Base-by-base conservation (phyloP, 2,329 filamentous ascomycete species). In the Epichloe baconii region DNA sequence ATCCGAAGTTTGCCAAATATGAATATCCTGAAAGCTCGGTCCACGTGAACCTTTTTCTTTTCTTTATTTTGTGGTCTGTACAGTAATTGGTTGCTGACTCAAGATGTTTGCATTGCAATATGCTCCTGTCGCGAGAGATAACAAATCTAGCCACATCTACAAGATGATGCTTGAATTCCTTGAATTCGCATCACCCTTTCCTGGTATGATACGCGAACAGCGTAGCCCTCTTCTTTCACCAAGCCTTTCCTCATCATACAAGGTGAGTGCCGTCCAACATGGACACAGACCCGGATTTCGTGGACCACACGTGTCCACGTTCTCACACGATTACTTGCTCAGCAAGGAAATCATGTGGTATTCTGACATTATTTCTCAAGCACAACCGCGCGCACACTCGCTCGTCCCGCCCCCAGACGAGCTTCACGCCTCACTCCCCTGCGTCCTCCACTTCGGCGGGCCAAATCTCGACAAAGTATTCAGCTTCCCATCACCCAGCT, bases 401-500 rank as follows among this genome's bases (percentile, higher is more conserved):
- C 17, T 44, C 15, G 14, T 47, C 23, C 26, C 11, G 15, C 21
- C 21, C 42, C 44, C 41, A 47, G 49, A 4, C n/a, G 26, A 15
- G 37, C 15, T 34, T 59, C 57, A 68, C 36, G 60, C 62, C 58
- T 66, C 62, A 38, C 59, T 64, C 17, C 60, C 58, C 42, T 62
- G 55, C 23, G 65, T 68, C 61, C 65, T 65, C 78, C 78, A 81
- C 57, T 71, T 66, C 5, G 78, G 66, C 21, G 66, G 63, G 1
- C 75, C 75, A 51, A 78, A 76, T 44, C 69, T 67, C 41, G 71
- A 69, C 50, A 77, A 60, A 10, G 73, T 79, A 50, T 68, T 68
- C 35, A 84, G 67, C 60, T 74, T 76, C 53, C 75, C 75, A 53
- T 79, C 74, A 43, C 91, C 91, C 57, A 97, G 75, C 75, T 90